Evolutionary conservation across 2,329 filamentous ascomycete genomes (phyloP).

Genomic region (Moelleriella libera): DNA sequence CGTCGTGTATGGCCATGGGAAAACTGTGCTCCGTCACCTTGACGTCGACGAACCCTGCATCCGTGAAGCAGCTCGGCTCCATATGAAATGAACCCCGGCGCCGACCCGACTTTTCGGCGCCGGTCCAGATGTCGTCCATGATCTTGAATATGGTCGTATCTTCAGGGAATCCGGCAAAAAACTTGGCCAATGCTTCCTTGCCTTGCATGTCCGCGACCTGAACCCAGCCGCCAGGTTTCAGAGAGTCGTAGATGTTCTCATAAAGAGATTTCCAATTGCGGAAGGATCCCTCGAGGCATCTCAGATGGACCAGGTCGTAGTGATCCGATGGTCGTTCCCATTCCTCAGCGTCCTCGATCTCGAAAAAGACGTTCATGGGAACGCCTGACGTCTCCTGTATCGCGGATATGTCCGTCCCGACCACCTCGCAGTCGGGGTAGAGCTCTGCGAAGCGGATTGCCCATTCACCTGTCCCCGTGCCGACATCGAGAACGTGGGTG

Average conservation of each 20-base stretch:
- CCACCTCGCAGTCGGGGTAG: slow-evolving; percentile 39
- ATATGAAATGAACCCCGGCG: slow-evolving; percentile 30
- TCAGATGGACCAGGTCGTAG: slow-evolving; percentile 43
- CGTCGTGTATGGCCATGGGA: slow-evolving; percentile 29
- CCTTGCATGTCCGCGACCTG: slow-evolving; percentile 41
- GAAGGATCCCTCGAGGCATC: slow-evolving; percentile 41
- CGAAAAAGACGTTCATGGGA: slow-evolving; percentile 44
- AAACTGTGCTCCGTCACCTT: slow-evolving; percentile 31
- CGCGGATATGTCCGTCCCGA: slow-evolving; percentile 44
- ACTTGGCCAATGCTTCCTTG: slow-evolving; percentile 18
- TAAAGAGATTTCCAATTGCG: slow-evolving; percentile 41
- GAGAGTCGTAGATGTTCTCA: slow-evolving; percentile 33
- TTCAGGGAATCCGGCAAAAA: slow-evolving; percentile 23
- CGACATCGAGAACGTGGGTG: slow-evolving; percentile 37
- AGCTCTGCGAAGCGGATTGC: slow-evolving; percentile 37
- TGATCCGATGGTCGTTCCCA: slow-evolving; percentile 38
- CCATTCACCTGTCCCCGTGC: slow-evolving; percentile 42
- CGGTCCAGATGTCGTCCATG: slow-evolving; percentile 25
- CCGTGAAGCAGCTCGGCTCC: slow-evolving; percentile 26
- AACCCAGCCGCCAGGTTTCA: slow-evolving; percentile 43
- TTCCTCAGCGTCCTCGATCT: slow-evolving; percentile 45
- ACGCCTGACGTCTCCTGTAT: slow-evolving; percentile 39
- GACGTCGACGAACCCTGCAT: slow-evolving; percentile 38
- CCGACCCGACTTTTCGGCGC: slow-evolving; percentile 28
- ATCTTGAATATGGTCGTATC: slow-evolving; percentile 30